These are phyloP conservation scores for Nyssa sinensis DNA, from an alignment of 148 eudicot genomes.

Conservation along the genomic window DNA sequence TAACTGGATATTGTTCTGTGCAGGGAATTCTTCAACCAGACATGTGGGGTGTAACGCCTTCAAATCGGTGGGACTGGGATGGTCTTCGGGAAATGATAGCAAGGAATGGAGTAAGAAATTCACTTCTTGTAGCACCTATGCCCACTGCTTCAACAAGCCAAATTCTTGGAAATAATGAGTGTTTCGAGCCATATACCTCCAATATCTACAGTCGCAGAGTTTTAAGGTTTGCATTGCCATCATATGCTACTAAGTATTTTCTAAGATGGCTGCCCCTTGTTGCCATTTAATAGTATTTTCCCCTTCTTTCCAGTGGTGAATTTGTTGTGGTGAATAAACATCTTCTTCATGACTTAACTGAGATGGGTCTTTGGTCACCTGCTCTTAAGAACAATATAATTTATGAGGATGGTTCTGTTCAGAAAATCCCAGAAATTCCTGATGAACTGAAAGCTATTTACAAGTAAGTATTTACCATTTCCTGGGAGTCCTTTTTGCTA, in stretches of 20 bases:
- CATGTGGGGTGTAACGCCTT: constrained; percentile 93
- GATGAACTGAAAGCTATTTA: constrained; percentile 63
- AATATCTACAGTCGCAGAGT: constrained; percentile 95
- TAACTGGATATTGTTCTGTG: constrained; percentile 5
- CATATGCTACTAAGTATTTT: not conserved
- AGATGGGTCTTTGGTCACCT: constrained; percentile 92
- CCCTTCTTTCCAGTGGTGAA: constrained; percentile 75
- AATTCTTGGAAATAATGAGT: constrained; percentile 95
- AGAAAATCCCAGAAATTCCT: constrained; percentile 75
- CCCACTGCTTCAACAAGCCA: constrained; percentile 99
- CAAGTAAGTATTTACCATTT: constrained; percentile 41
- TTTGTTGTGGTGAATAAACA: constrained; percentile 99
- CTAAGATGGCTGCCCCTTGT: not conserved
- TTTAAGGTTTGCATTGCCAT: constrained; percentile 50
- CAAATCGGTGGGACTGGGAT: constrained; percentile 88
- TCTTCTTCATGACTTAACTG: constrained; percentile 88
- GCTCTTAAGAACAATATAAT: constrained; percentile 75
- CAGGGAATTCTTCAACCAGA: constrained; percentile 96
- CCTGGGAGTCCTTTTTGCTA: not conserved
- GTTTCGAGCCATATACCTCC: constrained; percentile 97
- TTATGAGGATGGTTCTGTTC: constrained; percentile 83
- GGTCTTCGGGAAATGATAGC: constrained; percentile 65
- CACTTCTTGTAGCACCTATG: constrained; percentile 97
- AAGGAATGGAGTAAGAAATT: constrained; percentile 78
- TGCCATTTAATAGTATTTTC: not conserved